Conservation (phyloP, 108 stramenopile species). For the Cyclotella distinguenda region DNA sequence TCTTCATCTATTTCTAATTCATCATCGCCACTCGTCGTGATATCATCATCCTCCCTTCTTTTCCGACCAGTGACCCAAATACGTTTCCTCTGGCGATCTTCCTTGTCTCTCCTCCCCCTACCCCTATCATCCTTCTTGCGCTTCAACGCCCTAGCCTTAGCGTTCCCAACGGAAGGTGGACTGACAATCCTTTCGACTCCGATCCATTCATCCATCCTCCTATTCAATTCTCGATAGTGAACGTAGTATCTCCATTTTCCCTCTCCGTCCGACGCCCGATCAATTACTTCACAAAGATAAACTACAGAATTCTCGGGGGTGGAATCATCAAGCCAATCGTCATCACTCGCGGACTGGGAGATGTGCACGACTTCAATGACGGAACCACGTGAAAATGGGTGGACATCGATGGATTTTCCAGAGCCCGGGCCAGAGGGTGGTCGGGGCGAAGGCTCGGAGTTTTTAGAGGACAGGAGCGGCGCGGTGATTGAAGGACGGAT, state of each 20-base stretch:
- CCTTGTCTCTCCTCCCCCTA: neutral
- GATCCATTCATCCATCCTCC: constrained; percentile 99
- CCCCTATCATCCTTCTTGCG: constrained; percentile 33
- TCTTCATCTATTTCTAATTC: too few relatives aligned
- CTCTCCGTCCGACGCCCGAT: constrained; percentile 48
- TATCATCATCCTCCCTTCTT: neutral
- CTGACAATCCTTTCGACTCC: constrained; percentile 68
- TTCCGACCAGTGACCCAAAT: neutral
- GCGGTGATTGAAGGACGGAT: too few relatives aligned
- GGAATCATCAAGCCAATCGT: constrained; percentile 9
- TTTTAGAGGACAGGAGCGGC: constrained; percentile 2
- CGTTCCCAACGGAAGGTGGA: constrained; percentile 82
- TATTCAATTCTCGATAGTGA: constrained; percentile 96
- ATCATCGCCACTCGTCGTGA: too few relatives aligned
- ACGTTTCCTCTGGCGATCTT: neutral
- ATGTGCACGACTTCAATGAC: constrained; percentile 83
- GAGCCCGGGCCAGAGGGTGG: constrained; percentile 26
- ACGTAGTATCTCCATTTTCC: constrained; percentile 89
- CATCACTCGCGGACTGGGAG: constrained; percentile 30
- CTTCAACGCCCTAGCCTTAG: constrained; percentile 77
- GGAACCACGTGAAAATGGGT: constrained; percentile 81
- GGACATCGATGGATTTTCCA: constrained; percentile 62
- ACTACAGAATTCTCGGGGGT: constrained; percentile 43
- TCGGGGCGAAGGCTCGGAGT: neutral
- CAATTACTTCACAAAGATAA: constrained; percentile 82